Base-by-base conservation (phyloP, 2,329 filamentous ascomycete genomes). In the Aspergillus pseudotamarii region DNA sequence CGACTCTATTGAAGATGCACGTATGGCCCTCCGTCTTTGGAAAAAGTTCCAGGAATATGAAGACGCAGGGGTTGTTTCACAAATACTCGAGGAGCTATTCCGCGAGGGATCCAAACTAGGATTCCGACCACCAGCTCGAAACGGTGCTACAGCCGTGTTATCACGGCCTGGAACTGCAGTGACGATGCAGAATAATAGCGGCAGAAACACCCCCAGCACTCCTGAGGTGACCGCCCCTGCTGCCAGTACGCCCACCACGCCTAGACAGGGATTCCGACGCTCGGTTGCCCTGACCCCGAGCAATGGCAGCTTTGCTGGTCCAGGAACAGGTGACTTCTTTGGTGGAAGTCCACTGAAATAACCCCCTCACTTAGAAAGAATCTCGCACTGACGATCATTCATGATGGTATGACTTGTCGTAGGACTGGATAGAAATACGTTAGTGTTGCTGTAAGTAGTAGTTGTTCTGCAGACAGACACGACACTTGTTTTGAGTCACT, bases 1-100 rank as follows among this genome's bases (percentile, higher is more conserved):
- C 78, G 95, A 99, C 78, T 94, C 91, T 12, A 96, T 99, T 69
- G 95, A 98, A 78, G 95, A 99, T 76, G 94, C 95, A 0, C 86
- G 91, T 30, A 97, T 94, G 46, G 95, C 96, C 0, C 83, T 98
- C 46, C 92, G 93, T 75, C 83, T 99, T 10, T 99, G 87, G 85
- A 86, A 91, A 51, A 97, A 97, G 76, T 97, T 93, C 77, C 85
- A 92, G 66, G 94, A 98, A 79, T 98, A 92, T 72, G 84, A 90
- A 58, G 93, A 96, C 69, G 93, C 92, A 0, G 94, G 94, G 0
- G 88, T 96, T 5, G 81, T 96, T 58, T 89, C 95, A 71, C 83
- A 88, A 41, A 95, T 95, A 82, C 84, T 98, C 55, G 89, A 93
- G 73, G 93, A 96, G 71, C 92, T 98, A 9, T 97, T 97, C 78